phyloP scores from a whole-genome alignment of 371 early-diverging fungal genomes.

The Mucor racemosus region DNA sequence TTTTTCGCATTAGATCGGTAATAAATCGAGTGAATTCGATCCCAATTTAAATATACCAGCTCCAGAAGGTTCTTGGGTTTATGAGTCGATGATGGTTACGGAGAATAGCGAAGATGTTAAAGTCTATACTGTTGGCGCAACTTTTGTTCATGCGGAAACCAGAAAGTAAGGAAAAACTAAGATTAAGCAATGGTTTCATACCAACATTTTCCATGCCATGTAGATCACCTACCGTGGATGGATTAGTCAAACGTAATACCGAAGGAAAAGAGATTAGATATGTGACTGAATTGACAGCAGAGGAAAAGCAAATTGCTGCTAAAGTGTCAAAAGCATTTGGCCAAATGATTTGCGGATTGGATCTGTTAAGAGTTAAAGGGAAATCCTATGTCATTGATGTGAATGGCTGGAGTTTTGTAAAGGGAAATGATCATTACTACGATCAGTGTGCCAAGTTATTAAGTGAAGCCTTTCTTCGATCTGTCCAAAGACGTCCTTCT shows the following conservation, averaged over 20 bases:
- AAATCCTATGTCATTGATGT: slow-evolving; percentile 97
- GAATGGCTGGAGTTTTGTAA: slow-evolving; percentile 99
- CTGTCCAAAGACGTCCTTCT: slow-evolving; percentile 57
- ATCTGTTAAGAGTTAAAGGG: slow-evolving; percentile 86
- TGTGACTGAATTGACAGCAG: slow-evolving; percentile 77
- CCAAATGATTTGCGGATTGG: slow-evolving; percentile 96
- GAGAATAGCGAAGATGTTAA: slow-evolving; percentile 98
- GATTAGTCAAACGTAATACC: slow-evolving; percentile 92
- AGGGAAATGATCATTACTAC: slow-evolving; percentile 94
- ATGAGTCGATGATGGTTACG: slow-evolving; percentile 94
- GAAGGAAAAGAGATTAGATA: slow-evolving; percentile 98
- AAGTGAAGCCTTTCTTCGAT: slow-evolving; percentile 55
- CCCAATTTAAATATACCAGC: slow-evolving; percentile 72
- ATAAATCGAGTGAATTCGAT: slow-evolving; percentile 94
- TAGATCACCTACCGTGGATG: slow-evolving; percentile 97
- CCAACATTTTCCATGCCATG: background rate
- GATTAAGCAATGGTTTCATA: background rate
- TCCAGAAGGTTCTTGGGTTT: slow-evolving; percentile 87
- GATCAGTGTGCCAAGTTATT: slow-evolving; percentile 83
- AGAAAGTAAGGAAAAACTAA: slow-evolving; percentile 73
- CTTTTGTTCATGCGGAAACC: slow-evolving; percentile 96
- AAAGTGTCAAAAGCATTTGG: slow-evolving; percentile 86
- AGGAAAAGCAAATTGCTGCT: slow-evolving; percentile 86
- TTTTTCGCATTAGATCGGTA: slow-evolving; percentile 67
- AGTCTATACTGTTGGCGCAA: slow-evolving; percentile 93